Evolutionary conservation across 1,284 basidiomycete species (phyloP).

Genomic region (Trametes hirsuta): DNA sequence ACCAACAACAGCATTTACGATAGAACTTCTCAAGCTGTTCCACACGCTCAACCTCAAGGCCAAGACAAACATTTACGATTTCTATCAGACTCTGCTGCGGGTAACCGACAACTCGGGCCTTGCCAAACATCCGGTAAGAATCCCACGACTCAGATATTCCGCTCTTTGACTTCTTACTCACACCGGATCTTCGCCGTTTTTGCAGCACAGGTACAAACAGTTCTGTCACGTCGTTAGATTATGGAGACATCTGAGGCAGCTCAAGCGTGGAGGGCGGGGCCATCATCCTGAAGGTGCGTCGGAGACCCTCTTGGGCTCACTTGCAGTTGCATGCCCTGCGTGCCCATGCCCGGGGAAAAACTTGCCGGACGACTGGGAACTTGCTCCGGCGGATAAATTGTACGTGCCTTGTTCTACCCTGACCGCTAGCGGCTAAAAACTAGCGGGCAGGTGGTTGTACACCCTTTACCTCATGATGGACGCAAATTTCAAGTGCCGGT

Average conservation of each 20-base stretch:
- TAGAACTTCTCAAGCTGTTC: too few relatives aligned
- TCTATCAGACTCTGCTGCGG: too few relatives aligned
- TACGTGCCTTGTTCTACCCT: background rate
- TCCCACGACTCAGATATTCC: too few relatives aligned
- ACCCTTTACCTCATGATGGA: conserved; percentile 31
- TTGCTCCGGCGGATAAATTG: conserved; percentile 10
- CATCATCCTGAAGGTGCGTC: conserved; percentile 18
- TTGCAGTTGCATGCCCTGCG: conserved; percentile 30
- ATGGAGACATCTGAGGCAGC: conserved; percentile 25
- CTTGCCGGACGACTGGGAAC: conserved; percentile 27
- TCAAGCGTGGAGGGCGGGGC: conserved; percentile 29
- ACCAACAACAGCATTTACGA: too few relatives aligned
- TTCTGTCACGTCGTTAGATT: background rate
- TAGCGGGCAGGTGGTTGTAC: conserved; percentile 27
- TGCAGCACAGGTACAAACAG: conserved; percentile 12
- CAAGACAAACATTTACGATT: too few relatives aligned
- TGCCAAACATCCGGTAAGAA: too few relatives aligned
- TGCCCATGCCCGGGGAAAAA: conserved; percentile 35
- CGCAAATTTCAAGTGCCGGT: conserved; percentile 4
- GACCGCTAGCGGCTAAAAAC: too few relatives aligned
- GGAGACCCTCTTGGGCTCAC: too few relatives aligned
- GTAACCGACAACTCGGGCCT: too few relatives aligned
- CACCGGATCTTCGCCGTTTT: too few relatives aligned
- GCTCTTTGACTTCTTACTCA: too few relatives aligned
- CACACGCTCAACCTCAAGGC: too few relatives aligned